A percentile compares a stretch with the other conserved stretches of the same genome.
These are phyloP conservation scores for Metschnikowia arizonensis DNA, from an alignment of 805 yeast genomes.

Conservation along the genomic window DNA sequence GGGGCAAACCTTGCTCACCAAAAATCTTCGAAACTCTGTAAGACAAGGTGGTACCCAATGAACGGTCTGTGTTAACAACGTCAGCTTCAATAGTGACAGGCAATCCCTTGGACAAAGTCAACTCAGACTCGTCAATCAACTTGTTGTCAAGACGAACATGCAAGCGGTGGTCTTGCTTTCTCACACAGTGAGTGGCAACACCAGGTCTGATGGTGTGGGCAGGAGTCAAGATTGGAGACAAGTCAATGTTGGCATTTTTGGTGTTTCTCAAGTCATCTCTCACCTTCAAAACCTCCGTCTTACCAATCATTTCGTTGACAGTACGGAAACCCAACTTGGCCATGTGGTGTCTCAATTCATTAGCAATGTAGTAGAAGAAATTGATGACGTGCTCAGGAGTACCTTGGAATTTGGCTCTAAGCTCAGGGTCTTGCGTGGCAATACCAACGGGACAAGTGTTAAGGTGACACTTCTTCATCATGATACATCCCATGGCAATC, in stretches of 20 bases:
- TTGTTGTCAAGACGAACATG: constrained; percentile 94
- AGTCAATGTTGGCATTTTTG: constrained; percentile 86
- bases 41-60: constrained; percentile 91
- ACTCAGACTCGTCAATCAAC: constrained; percentile 91
- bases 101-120: constrained; percentile 92
- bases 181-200: constrained; percentile 86
- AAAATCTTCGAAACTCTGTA: constrained; percentile 89
- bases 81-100: constrained; percentile 93
- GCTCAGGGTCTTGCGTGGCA: constrained; percentile 96
- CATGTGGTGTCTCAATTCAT: constrained; percentile 89
- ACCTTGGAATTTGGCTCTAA: constrained; percentile 88
- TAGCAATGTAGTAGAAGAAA: constrained; percentile 91
- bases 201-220: constrained; percentile 96
- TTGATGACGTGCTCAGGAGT: constrained; percentile 98
- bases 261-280: constrained; percentile 82
- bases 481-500: constrained; percentile 95
- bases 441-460: constrained; percentile 97
- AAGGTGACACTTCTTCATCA: constrained; percentile 90
- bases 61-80: constrained; percentile 93
- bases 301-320: constrained; percentile 97
- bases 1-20: constrained; percentile 92
- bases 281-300: constrained; percentile 83
- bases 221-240: constrained; percentile 92
- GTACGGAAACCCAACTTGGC: constrained; percentile 94
- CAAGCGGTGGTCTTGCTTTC: constrained; percentile 90